Base-by-base conservation (phyloP, 768 basidiomycete genomes). In the Tricholoma sp. region DNA sequence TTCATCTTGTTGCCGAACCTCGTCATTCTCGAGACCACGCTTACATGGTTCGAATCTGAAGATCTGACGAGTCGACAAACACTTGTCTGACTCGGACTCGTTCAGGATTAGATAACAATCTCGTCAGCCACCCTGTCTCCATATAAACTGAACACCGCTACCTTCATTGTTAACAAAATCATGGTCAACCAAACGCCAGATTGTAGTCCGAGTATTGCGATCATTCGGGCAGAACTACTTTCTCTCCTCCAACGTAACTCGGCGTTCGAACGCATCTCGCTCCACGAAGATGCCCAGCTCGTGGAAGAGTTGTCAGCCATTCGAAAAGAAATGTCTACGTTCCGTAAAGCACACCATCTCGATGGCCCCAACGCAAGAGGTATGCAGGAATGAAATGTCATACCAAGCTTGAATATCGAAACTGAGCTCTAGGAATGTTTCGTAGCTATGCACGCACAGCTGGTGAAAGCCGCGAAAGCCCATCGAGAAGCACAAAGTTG, bases 1-100 rank as follows among this genome's bases (percentile, higher is more conserved):
- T 45, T 45, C 44, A 45, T 45, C 44, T 45, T 11, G 20, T 45
- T 12, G 44, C 58, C 12, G 33, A 58, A 18, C 41, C 47, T 9
- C 47, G 48, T n/a, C 6, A 56, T 24, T 24, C 37, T 10, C 31
- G 56, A 31, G 32, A 29, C 12, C 55, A 58, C 13, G 57, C 52
- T 3, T 47, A 41, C 2, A n/a, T n/a, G n/a, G n/a, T n/a, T n/a
- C n/a, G n/a, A n/a, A n/a, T n/a, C n/a, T n/a, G n/a, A n/a, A n/a
- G n/a, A n/a, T n/a, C n/a, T n/a, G n/a, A n/a, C n/a, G n/a, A n/a
- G n/a, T n/a, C n/a, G n/a, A n/a, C 24, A 24, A 24, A 24, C 24
- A 4, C 24, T 1, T 24, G 24, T 24, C 24, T 24, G 24, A 24
- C 24, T 24, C 4, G 24, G 1, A 4, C 24, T 24, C 24, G 24